Evolutionary conservation across 1,139 yeast genomes (phyloP).

Genomic region (Taphrina pruni): DNA sequence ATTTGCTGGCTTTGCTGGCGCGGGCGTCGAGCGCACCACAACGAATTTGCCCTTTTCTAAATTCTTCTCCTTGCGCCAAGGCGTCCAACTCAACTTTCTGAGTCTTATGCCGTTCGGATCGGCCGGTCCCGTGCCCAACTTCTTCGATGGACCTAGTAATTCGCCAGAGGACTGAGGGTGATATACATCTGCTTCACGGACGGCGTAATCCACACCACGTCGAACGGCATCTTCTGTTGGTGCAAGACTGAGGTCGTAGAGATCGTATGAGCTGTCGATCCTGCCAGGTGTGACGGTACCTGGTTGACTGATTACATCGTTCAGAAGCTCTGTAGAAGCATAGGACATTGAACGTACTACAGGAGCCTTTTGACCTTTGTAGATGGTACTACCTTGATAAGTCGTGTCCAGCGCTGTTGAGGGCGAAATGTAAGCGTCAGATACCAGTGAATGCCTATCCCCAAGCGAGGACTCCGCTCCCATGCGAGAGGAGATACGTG

Average conservation of each 20-base stretch:
- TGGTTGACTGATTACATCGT: neutral
- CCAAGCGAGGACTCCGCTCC: conserved; percentile 22
- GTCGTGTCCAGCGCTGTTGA: neutral
- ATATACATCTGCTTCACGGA: conserved; percentile 53
- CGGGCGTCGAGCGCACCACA: conserved; percentile 47
- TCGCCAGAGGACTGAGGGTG: conserved; percentile 26
- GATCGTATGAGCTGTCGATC: conserved; percentile 20
- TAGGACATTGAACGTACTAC: conserved; percentile 2
- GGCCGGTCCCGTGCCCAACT: conserved; percentile 48
- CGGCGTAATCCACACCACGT: conserved; percentile 51
- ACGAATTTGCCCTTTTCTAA: conserved; percentile 46
- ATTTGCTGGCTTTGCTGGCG: conserved; percentile 25
- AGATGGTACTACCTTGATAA: neutral
- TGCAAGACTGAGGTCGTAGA: conserved; percentile 31
- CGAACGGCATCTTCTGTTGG: conserved; percentile 36
- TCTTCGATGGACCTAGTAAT: conserved; percentile 41
- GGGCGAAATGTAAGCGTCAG: neutral
- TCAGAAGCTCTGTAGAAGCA: conserved; percentile 8
- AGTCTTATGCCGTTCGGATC: conserved; percentile 48
- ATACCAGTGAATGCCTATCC: conserved; percentile 6
- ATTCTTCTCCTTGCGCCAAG: conserved; percentile 43
- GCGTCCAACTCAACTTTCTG: conserved; percentile 39
- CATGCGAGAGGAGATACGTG: conserved; percentile 22
- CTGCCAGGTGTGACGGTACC: conserved; percentile 24
- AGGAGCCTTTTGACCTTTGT: conserved; percentile 3